Conservation (phyloP, 768 basidiomycete species). For the Nidularia pulvinata region DNA sequence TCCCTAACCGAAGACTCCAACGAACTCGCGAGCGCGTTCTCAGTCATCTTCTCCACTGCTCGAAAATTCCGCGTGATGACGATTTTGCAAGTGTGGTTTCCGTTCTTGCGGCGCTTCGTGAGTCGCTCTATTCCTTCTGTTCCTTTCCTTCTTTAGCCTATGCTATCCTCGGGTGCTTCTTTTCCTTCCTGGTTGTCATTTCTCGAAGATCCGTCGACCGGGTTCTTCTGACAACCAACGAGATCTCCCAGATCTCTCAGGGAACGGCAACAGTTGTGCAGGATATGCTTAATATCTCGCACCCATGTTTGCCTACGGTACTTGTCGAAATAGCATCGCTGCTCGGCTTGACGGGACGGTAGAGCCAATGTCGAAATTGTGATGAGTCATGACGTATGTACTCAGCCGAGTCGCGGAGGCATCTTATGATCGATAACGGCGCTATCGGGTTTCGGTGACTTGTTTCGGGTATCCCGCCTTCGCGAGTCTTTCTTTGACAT, state of each 20-base stretch:
- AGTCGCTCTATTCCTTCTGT: constrained; percentile 16
- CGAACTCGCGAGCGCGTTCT: constrained; percentile 57
- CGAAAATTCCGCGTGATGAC: constrained; percentile 51
- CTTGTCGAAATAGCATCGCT: no score
- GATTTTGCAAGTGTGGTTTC: constrained; percentile 59
- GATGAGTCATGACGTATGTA: not conserved
- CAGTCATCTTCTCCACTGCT: constrained; percentile 51
- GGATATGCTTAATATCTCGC: no score
- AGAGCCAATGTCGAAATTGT: not conserved
- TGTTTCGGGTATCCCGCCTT: not conserved
- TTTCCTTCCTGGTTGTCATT: constrained; percentile 1
- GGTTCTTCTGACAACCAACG: no score
- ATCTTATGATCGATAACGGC: not conserved
- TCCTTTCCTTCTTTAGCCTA: constrained; percentile 1
- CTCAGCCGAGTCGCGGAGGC: not conserved
- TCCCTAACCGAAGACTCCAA: constrained; percentile 45
- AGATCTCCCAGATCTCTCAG: no score
- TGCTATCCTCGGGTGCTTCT: not conserved
- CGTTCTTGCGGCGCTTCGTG: constrained; percentile 51
- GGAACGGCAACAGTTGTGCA: no score
- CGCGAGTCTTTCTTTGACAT: not conserved
- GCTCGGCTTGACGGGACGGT: not conserved
- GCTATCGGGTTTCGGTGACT: not conserved
- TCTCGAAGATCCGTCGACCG: no score
- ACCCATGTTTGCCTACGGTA: no score